Percentiles rank a stretch among this genome's conserved stretches.
phyloP scores from a whole-genome alignment of 106 monocot genomes.

The Dioscorea dumetorum region DNA sequence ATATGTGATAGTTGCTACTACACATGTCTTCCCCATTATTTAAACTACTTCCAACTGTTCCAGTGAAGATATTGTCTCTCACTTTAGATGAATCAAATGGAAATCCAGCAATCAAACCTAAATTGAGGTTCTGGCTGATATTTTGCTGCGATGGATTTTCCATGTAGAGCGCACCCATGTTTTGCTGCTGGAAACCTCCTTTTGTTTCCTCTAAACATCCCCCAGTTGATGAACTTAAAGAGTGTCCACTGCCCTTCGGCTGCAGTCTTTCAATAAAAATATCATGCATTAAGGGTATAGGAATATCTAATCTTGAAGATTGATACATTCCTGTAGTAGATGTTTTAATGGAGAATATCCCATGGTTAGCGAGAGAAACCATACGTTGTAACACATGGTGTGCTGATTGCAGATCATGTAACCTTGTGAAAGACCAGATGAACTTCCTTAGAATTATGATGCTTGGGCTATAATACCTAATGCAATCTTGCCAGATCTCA shows the following conservation, averaged over 20 bases:
- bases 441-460: conserved; percentile 48
- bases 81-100: no score
- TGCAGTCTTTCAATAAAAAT: conserved; percentile 17
- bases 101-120: no score
- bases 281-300: conserved; percentile 34
- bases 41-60: background rate
- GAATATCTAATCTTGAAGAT: conserved; percentile 55
- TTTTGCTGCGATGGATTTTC: conserved; percentile 2
- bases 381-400: conserved; percentile 37
- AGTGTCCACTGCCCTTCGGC: background rate
- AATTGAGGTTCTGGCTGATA: background rate
- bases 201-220: background rate
- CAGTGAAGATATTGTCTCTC: no score
- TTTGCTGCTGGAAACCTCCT: background rate
- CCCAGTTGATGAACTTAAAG: background rate
- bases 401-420: conserved; percentile 52
- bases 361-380: conserved; percentile 25
- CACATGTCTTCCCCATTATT: background rate
- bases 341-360: conserved; percentile 18
- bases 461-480: conserved; percentile 52
- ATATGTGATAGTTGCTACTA: background rate
- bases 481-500: conserved; percentile 61
- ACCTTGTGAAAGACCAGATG: conserved; percentile 41
- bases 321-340: conserved; percentile 36
- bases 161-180: background rate